phyloP scores from a whole-genome alignment of 2,329 filamentous ascomycete genomes.

The Fonsecaea monophora region DNA sequence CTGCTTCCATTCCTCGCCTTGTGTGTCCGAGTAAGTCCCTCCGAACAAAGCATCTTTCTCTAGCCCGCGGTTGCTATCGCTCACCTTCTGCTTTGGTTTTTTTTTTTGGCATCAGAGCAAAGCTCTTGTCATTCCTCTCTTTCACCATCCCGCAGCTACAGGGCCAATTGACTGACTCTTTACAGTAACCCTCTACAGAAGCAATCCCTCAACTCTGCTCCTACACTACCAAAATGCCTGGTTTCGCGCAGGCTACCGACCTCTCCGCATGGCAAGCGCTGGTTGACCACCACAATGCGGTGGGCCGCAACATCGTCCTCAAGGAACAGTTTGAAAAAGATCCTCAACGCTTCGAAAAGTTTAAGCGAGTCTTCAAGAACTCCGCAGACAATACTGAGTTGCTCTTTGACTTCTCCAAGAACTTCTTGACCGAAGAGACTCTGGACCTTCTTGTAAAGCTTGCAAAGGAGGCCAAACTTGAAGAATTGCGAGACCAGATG shows the following conservation, averaged over 20 bases:
- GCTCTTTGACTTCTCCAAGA: slow-evolving; percentile 99
- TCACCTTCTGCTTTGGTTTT: neutral
- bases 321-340: slow-evolving; percentile 93
- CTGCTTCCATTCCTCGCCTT: neutral
- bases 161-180: neutral
- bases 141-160: neutral
- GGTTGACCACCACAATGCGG: slow-evolving; percentile 83
- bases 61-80: neutral
- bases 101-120: neutral
- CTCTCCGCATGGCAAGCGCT: slow-evolving; percentile 88
- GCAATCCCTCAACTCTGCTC: neutral
- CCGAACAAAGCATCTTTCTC: neutral
- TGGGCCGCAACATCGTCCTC: slow-evolving; percentile 88
- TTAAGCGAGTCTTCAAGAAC: slow-evolving; percentile 84
- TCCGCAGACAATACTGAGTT: slow-evolving; percentile 80
- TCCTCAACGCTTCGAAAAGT: slow-evolving; percentile 85
- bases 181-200: neutral
- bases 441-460: slow-evolving; percentile 85
- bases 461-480: slow-evolving; percentile 86
- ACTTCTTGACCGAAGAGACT: slow-evolving; percentile 94
- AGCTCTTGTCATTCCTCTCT: neutral
- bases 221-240: slow-evolving; percentile 52
- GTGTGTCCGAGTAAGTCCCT: neutral
- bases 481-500: slow-evolving; percentile 96
- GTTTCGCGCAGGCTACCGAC: slow-evolving; percentile 82